These are phyloP conservation scores for Botrytis pseudocinerea DNA, from an alignment of 2,329 filamentous ascomycete genomes.

Conservation along the genomic window DNA sequence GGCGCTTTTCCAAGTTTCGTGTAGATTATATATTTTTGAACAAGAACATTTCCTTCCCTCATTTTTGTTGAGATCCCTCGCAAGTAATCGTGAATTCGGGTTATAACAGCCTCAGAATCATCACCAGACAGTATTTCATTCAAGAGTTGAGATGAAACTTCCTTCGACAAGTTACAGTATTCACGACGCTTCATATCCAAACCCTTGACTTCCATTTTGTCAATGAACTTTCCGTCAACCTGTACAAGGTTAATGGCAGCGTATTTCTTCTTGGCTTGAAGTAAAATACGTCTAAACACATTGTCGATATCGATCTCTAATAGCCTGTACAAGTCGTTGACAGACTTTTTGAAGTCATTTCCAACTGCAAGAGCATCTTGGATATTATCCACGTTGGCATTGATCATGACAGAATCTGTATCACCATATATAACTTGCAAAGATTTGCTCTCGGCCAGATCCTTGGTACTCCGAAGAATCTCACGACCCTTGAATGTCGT, in stretches of 20 bases:
- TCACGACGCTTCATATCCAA: constrained; percentile 97
- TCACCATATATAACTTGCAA: constrained; percentile 98
- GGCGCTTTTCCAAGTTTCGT: constrained; percentile 95
- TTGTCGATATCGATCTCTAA: constrained; percentile 99
- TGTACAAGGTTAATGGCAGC: constrained; percentile 93
- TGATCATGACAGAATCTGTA: constrained; percentile 99
- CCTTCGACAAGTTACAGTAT: constrained; percentile 93
- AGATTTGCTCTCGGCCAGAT: constrained; percentile 86
- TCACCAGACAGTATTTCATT: constrained; percentile 94
- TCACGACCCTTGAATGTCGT: constrained; percentile 97
- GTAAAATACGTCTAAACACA: constrained; percentile 85
- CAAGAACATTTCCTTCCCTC: constrained; percentile 73
- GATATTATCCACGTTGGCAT: constrained; percentile 93
- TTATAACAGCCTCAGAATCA: constrained; percentile 82
- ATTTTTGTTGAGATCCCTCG: constrained; percentile 82
- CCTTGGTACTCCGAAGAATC: constrained; percentile 94
- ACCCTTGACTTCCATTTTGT: constrained; percentile 97
- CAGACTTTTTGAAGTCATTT: constrained; percentile 89
- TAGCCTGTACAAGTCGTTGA: constrained; percentile 90
- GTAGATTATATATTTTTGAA: constrained; percentile 93
- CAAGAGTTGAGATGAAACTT: constrained; percentile 86
- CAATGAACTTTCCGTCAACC: constrained; percentile 82
- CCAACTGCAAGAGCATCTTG: constrained; percentile 88
- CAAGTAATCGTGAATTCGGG: constrained; percentile 90
- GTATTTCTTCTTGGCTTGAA: constrained; percentile 99